Conservation (phyloP, 2,329 filamentous ascomycete species). For the Aureobasidium melanogenum region DNA sequence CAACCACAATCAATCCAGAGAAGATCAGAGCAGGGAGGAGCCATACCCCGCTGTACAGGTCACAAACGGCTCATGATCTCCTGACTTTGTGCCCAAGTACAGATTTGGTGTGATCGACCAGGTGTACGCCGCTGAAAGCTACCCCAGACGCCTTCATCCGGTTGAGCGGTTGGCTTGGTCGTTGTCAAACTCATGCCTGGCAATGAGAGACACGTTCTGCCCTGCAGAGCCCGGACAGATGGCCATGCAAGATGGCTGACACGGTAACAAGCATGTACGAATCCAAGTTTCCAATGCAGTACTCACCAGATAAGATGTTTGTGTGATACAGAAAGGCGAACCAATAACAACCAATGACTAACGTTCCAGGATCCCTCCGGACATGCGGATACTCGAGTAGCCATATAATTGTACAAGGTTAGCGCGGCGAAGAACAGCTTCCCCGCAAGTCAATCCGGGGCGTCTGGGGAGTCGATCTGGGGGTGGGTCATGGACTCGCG, state of each 20-base stretch:
- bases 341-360: not conserved
- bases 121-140: not conserved
- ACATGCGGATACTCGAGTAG: not conserved
- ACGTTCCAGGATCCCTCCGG: not conserved
- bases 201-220: not conserved
- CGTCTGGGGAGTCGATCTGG: not conserved
- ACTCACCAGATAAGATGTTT: not conserved
- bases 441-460: not conserved
- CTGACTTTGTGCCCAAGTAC: not conserved
- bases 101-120: not conserved
- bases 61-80: conserved; percentile 9
- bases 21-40: not conserved
- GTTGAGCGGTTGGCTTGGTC: conserved; percentile 9
- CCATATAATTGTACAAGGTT: not conserved
- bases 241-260: conserved; percentile 2
- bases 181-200: not conserved
- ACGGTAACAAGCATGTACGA: not conserved
- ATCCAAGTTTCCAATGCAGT: not conserved
- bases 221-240: not conserved
- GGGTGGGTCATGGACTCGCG: not conserved
- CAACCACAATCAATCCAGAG: not conserved
- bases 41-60: not conserved
- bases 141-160: conserved; percentile 9
- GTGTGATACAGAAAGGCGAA: not conserved
- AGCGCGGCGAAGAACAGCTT: not conserved